Percentiles rank a stretch among this genome's conserved stretches.
These are phyloP conservation scores for Prunus fruticosa DNA, from an alignment of 306 rosid species.

Conservation along the genomic window DNA sequence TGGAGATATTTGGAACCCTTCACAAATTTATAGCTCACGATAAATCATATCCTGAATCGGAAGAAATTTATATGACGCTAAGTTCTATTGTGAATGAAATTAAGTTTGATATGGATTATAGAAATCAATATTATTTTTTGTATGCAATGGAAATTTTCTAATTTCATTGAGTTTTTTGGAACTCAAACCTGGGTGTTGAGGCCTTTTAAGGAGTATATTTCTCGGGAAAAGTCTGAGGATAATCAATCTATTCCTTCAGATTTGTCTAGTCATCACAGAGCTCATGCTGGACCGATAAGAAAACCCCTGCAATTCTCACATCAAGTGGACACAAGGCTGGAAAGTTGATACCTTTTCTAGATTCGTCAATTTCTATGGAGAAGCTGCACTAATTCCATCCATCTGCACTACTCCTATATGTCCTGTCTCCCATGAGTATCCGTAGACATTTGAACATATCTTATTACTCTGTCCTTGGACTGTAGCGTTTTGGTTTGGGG, in stretches of 20 bases:
- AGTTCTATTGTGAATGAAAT: constrained; percentile 52
- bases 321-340: not conserved
- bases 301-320: not conserved
- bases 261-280: not conserved
- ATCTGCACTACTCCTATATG: not conserved
- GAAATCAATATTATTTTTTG: constrained; percentile 32
- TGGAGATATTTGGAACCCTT: constrained; percentile 56
- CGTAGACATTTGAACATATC: not conserved
- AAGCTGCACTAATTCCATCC: not conserved
- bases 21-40: constrained; percentile 76
- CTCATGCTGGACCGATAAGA: not conserved
- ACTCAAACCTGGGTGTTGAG: not conserved
- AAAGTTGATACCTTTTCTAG: not conserved
- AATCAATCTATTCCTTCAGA: too few species aligned
- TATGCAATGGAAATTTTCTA: constrained; percentile 27
- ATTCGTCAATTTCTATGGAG: not conserved
- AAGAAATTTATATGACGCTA: constrained; percentile 56
- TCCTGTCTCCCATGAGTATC: not conserved
- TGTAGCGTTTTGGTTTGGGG: not conserved
- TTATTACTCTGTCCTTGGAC: not conserved
- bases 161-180: constrained; percentile 1
- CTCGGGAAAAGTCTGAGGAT: not conserved
- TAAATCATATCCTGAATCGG: constrained; percentile 52
- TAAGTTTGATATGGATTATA: constrained; percentile 37
- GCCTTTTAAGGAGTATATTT: not conserved